Base-by-base conservation (phyloP, 2,329 filamentous ascomycete species). In the Leptoxyphium fumago region DNA sequence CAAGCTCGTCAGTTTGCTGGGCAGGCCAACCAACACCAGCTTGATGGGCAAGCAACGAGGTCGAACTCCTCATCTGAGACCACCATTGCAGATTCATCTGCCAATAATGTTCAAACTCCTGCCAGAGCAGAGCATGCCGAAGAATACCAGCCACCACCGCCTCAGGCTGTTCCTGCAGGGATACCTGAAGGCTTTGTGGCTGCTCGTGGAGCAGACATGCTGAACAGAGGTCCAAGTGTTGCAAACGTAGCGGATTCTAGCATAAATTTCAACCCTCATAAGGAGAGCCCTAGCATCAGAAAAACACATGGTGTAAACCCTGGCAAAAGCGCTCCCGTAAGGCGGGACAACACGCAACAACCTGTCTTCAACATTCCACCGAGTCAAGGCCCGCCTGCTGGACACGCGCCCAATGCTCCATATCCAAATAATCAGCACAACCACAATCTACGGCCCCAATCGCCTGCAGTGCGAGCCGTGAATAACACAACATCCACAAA, bases 301-400 rank as follows among this genome's bases (percentile, higher is more conserved):
- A 88, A 89, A 59, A 95, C 89, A 0, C 82, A 83, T 0, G 88
- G 88, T 2, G 74, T 95, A 34, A 86, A 95, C 55, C 85, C 93
- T 57, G 78, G 67, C 17, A 80, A 77, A 42, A 88, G 83, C 4
- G 80, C 81, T 43, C 85, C 87, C 0, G 66, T 94, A 2, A 73
- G 72, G 3, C 74, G 72, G n/a, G 39, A 46, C 32, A 15, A 13
- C 15, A 36, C 32, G 11, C 32, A 36, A 5, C 32, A 36, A 15
- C 32, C 32, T 5, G 32, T 36, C 32, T 36, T 13, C 32, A 15
- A 36, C 11, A 15, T 36, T 13, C 43, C 44, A 6, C 26, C 53
- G 43, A 29, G 44, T 42, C 30, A 46, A 45, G 36, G 36, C 17
- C 21, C 21, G 7, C 21, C 21, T 26, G 36, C 30, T 11, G 36